Evolutionary conservation across 2,329 filamentous ascomycete genomes (phyloP).

Genomic region (Alternaria ventricosa): DNA sequence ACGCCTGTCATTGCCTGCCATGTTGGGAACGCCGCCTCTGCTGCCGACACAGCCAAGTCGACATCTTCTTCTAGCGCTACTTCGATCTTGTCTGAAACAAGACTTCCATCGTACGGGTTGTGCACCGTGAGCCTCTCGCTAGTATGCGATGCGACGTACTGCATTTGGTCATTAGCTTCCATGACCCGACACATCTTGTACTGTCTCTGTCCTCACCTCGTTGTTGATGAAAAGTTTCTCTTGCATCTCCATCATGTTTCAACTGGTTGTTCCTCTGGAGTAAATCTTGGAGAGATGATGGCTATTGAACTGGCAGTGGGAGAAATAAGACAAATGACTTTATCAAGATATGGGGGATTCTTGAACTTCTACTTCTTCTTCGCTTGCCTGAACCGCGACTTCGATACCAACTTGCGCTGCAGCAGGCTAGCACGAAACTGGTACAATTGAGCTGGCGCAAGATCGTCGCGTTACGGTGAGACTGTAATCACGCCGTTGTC

Average conservation of each 20-base stretch:
- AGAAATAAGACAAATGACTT: not conserved
- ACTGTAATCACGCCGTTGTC: not conserved
- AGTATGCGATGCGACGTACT: conserved; percentile 34
- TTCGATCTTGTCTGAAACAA: conserved; percentile 30
- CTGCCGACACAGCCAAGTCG: conserved; percentile 35
- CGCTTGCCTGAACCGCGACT: not conserved
- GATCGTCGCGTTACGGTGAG: not conserved
- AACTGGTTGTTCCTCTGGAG: not conserved
- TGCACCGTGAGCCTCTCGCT: conserved; percentile 28
- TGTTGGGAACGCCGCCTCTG: conserved; percentile 29
- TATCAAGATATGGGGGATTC: not conserved
- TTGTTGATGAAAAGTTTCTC: conserved; percentile 38
- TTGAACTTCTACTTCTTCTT: not conserved
- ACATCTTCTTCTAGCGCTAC: conserved; percentile 31
- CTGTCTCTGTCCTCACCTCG: conserved; percentile 16
- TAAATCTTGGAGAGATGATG: rapidly evolving
- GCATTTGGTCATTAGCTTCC: not conserved
- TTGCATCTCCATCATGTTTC: conserved; percentile 2
- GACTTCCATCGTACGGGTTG: conserved; percentile 32
- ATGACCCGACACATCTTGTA: not conserved
- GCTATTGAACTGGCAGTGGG: not conserved
- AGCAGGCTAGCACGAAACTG: not conserved
- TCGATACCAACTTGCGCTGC: not conserved
- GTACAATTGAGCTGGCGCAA: not conserved
- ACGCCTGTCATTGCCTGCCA: conserved; percentile 27